Evolutionary conservation across 495 filamentous ascomycete genomes (phyloP).

Genomic region (Aspergillus nidulans): DNA sequence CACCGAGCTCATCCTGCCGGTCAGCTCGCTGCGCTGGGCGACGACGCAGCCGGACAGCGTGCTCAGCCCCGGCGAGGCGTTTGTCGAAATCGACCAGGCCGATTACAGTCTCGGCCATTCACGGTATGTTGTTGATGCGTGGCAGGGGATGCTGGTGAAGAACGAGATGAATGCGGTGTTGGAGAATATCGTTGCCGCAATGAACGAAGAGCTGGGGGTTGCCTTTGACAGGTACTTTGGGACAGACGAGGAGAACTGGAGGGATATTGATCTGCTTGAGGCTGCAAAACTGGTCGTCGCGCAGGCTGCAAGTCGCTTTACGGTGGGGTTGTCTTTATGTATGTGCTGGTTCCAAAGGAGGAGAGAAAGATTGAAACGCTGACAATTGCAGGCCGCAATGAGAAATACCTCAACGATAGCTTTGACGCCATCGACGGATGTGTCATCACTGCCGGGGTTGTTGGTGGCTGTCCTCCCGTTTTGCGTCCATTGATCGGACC

Average conservation of each 20-base stretch:
- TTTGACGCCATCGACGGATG: conserved; percentile 19
- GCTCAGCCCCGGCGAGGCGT: conserved; percentile 18
- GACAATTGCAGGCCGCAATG: conserved; percentile 22
- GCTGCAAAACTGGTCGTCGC: conserved; percentile 29
- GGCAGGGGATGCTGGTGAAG: conserved; percentile 23
- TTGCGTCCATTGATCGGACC: conserved; percentile 28
- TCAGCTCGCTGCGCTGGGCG: conserved; percentile 18
- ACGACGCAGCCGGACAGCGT: conserved; percentile 24
- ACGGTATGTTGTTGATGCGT: conserved; percentile 20
- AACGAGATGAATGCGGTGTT: conserved; percentile 21
- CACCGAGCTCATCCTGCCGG: conserved; percentile 29
- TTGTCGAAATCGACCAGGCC: conserved; percentile 24
- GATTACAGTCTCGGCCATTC: conserved; percentile 24
- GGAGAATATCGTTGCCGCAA: conserved; percentile 14
- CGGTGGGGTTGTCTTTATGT: conserved; percentile 37
- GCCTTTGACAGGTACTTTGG: conserved; percentile 26
- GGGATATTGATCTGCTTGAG: conserved; percentile 24
- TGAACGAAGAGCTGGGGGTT: conserved; percentile 25
- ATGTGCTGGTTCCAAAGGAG: not conserved
- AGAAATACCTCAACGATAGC: conserved; percentile 20
- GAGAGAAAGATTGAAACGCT: too few species aligned
- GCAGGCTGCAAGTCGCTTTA: conserved; percentile 32
- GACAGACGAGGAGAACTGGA: conserved; percentile 23
- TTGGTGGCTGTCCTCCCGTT: conserved; percentile 19
- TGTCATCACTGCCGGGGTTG: conserved; percentile 23